These are phyloP conservation scores for Tirmania nivea DNA, from an alignment of 495 filamentous ascomycete genomes.

Conservation along the genomic window DNA sequence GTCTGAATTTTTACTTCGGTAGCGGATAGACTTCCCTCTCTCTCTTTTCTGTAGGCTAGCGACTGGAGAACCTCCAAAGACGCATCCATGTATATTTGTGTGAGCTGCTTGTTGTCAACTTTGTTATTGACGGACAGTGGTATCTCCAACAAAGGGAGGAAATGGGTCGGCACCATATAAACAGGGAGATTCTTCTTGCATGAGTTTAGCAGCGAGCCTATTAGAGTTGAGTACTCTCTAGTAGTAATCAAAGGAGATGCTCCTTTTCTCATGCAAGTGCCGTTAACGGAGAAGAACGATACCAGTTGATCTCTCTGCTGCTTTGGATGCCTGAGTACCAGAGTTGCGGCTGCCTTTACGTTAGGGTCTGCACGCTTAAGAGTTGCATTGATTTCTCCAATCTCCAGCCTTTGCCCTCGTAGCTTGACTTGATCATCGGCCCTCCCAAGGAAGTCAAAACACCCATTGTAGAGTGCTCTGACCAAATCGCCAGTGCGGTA, in stretches of 20 bases:
- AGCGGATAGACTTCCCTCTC: conserved; percentile 20
- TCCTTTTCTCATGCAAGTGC: background rate
- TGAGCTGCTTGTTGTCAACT: conserved; percentile 40
- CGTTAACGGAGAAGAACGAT: conserved; percentile 34
- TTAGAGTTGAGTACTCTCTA: conserved; percentile 5
- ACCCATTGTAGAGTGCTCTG: conserved; percentile 44
- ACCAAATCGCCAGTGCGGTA: conserved; percentile 71
- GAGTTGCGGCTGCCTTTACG: conserved; percentile 38
- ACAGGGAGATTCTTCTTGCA: conserved; percentile 39
- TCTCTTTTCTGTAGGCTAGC: conserved; percentile 21
- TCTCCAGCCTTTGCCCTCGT: conserved; percentile 54
- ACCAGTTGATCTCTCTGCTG: conserved; percentile 48
- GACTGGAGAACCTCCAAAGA: conserved; percentile 33
- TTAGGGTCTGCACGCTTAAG: conserved; percentile 29
- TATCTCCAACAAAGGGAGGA: conserved; percentile 38
- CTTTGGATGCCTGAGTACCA: conserved; percentile 40
- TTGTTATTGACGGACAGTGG: conserved; percentile 59
- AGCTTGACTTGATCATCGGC: conserved; percentile 67
- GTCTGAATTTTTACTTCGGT: conserved; percentile 27
- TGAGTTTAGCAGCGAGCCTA: conserved; percentile 24
- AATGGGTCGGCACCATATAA: conserved; percentile 62
- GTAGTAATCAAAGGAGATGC: conserved; percentile 1
- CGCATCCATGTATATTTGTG: conserved; percentile 34
- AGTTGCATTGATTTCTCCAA: conserved; percentile 50
- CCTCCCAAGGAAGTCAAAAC: conserved; percentile 51